These are phyloP conservation scores for Aspergillus diversus DNA, from an alignment of 495 filamentous ascomycete genomes.

Conservation along the genomic window DNA sequence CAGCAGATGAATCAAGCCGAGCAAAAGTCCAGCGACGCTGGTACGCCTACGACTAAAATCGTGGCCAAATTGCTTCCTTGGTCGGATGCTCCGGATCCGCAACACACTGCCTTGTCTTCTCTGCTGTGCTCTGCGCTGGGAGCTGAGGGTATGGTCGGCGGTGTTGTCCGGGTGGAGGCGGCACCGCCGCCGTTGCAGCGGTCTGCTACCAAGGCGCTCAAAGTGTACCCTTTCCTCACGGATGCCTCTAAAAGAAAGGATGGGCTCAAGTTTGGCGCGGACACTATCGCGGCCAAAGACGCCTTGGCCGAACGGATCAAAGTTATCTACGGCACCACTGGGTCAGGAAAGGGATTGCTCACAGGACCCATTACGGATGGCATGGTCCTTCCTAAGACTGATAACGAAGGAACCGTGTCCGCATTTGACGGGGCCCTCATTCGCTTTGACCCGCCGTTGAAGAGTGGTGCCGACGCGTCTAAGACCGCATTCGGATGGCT, in stretches of 20 bases:
- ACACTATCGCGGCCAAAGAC: conserved; percentile 75
- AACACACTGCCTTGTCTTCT: conserved; percentile 76
- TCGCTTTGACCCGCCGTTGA: conserved; percentile 66
- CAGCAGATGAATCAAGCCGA: conserved; percentile 67
- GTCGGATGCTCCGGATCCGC: conserved; percentile 83
- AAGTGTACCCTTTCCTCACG: conserved; percentile 75
- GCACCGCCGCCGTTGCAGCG: conserved; percentile 63
- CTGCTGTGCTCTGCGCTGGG: conserved; percentile 72
- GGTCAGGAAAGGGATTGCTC: conserved; percentile 60
- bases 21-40: conserved; percentile 55
- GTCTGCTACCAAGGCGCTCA: conserved; percentile 60
- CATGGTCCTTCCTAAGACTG: conserved; percentile 63
- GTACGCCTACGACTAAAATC: conserved; percentile 67
- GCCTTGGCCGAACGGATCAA: conserved; percentile 60
- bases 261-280: conserved; percentile 85
- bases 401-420: conserved; percentile 41
- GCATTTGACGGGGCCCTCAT: conserved; percentile 71
- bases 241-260: conserved; percentile 55
- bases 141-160: conserved; percentile 76
- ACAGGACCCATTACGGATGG: conserved; percentile 89
- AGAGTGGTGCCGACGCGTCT: conserved; percentile 42
- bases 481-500: conserved; percentile 70
- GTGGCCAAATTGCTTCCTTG: conserved; percentile 76
- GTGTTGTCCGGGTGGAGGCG: conserved; percentile 80
- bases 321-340: conserved; percentile 48